Conservation (phyloP, 257 asterid genomes). For the Rehmannia glutinosa region DNA sequence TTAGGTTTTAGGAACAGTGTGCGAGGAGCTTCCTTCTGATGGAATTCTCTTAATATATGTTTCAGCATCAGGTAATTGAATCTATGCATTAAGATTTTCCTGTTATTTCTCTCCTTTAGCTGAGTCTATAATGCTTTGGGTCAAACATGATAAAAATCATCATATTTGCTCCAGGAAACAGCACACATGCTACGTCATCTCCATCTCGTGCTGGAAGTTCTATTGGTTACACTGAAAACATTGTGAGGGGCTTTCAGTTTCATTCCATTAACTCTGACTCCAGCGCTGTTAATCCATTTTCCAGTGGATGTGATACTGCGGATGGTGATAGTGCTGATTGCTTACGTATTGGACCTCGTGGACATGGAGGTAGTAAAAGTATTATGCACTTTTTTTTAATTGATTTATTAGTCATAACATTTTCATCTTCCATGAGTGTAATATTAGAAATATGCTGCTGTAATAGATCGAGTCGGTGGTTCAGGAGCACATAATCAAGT, state of each 20-base stretch:
- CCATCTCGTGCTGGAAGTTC: constrained; percentile 52
- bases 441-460: too few species aligned
- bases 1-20: constrained; percentile 85
- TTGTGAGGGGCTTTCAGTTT: constrained; percentile 50
- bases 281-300: constrained; percentile 30
- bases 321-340: constrained; percentile 44
- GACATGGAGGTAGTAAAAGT: constrained; percentile 60
- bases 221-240: constrained; percentile 42
- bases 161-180: constrained; percentile 49
- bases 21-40: constrained; percentile 95
- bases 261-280: constrained; percentile 49
- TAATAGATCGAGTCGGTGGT: too few species aligned
- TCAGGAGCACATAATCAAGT: too few species aligned
- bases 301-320: constrained; percentile 35
- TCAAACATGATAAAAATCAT: constrained; percentile 18
- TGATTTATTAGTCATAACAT: background rate
- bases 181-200: constrained; percentile 42
- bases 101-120: constrained; percentile 10
- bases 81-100: constrained; percentile 7
- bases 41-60: constrained; percentile 78
- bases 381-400: background rate
- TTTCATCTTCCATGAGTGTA: constrained; percentile 13
- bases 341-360: constrained; percentile 72
- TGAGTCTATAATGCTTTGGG: background rate
- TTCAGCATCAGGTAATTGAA: constrained; percentile 67